Conservation (phyloP, 495 filamentous ascomycete genomes). For the Hypoxylon fragiforme region DNA sequence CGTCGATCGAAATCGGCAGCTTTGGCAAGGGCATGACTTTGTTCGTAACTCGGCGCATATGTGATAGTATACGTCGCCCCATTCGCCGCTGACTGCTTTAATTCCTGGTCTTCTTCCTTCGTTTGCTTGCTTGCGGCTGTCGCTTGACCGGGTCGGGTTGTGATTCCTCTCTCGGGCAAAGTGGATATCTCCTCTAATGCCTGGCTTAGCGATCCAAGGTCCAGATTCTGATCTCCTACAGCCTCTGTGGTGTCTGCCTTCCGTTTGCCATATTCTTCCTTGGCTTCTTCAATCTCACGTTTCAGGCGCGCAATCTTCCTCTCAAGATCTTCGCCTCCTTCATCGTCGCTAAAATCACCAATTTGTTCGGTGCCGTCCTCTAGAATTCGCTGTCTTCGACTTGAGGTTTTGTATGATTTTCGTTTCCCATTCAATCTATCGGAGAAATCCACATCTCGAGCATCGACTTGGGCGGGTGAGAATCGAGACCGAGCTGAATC, state of each 20-base stretch:
- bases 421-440: constrained; percentile 77
- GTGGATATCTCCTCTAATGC: constrained; percentile 62
- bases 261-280: constrained; percentile 62
- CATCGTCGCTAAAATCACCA: constrained; percentile 66
- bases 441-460: constrained; percentile 77
- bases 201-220: constrained; percentile 64
- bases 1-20: constrained; percentile 87
- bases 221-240: constrained; percentile 39
- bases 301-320: constrained; percentile 76
- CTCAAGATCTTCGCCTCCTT: constrained; percentile 71
- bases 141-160: constrained; percentile 36
- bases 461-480: constrained; percentile 71
- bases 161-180: constrained; percentile 36
- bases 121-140: constrained; percentile 7
- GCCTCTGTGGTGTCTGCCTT: constrained; percentile 43
- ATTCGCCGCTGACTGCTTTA: constrained; percentile 15
- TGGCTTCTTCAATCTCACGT: constrained; percentile 78
- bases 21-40: constrained; percentile 70
- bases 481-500: constrained; percentile 80
- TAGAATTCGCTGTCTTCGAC: constrained; percentile 61
- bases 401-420: constrained; percentile 76
- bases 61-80: constrained; percentile 56
- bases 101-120: constrained; percentile 16
- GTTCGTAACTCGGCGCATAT: constrained; percentile 59
- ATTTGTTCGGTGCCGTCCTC: constrained; percentile 64